phyloP scores from a whole-genome alignment of 805 yeast species.

The Candida dajiaensis region DNA sequence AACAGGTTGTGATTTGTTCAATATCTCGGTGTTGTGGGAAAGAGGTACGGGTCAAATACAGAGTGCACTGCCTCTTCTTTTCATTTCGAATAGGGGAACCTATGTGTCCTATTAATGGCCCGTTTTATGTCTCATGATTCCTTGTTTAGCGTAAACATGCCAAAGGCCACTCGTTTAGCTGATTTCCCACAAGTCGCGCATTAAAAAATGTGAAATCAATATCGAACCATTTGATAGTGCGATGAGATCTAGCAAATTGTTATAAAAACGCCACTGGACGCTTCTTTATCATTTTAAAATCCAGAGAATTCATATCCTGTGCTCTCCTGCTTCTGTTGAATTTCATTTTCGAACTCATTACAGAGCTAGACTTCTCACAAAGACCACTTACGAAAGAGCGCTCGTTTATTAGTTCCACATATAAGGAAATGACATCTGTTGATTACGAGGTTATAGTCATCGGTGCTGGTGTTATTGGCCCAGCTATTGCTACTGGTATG shows the following conservation, averaged over 20 bases:
- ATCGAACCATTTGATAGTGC: not conserved
- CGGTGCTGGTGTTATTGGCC: slow-evolving; percentile 99
- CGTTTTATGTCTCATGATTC: not conserved
- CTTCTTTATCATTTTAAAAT: no score
- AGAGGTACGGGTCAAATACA: no score
- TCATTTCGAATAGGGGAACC: no score
- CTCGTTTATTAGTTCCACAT: not conserved
- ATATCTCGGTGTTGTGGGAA: no score
- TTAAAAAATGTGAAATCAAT: not conserved
- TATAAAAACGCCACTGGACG: not conserved
- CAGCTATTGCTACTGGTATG: slow-evolving; percentile 82
- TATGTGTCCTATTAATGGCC: not conserved
- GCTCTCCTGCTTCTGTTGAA: not conserved
- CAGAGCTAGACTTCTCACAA: not conserved
- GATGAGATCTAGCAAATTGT: not conserved
- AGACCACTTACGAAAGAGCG: not conserved
- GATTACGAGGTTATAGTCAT: slow-evolving; percentile 78
- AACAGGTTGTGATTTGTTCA: no score
- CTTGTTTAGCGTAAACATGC: not conserved
- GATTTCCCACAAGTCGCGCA: not conserved
- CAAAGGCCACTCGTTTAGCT: not conserved
- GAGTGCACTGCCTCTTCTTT: no score
- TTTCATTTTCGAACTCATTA: not conserved
- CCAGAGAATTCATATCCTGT: not conserved
- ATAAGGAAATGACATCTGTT: not conserved